A percentile compares a stretch with the other conserved stretches of the same genome.
These are phyloP conservation scores for Phytophthora crassamura DNA, from an alignment of 352 stramenopile genomes.

Conservation along the genomic window DNA sequence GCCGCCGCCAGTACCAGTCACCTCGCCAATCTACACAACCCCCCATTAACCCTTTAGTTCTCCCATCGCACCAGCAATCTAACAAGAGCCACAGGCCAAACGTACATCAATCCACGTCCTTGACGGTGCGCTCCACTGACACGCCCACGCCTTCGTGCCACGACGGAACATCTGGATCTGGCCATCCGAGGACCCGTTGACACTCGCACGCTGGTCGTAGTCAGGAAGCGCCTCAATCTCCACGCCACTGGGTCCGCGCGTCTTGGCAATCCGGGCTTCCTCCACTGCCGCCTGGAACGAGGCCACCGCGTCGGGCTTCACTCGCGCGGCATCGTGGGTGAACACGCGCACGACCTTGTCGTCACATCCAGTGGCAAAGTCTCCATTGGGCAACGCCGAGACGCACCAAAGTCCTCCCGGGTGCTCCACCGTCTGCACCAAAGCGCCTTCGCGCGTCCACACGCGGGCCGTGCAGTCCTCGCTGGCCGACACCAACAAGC, in stretches of 20 bases:
- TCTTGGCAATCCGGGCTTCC: conserved; percentile 58
- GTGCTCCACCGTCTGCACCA: conserved; percentile 85
- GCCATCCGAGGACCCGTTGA: conserved; percentile 89
- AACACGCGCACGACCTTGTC: conserved; percentile 95
- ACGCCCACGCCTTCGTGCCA: conserved; percentile 93
- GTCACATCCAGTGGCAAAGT: conserved; percentile 94
- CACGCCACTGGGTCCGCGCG: conserved; percentile 89
- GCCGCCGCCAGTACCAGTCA: conserved; percentile 87
- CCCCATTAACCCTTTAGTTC: background rate
- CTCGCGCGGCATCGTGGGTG: conserved; percentile 70
- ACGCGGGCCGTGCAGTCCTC: conserved; percentile 87
- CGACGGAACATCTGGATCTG: conserved; percentile 97
- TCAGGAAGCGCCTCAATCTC: conserved; percentile 95
- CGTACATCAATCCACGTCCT: conserved; percentile 95
- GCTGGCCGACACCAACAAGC: conserved; percentile 74
- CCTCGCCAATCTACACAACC: conserved; percentile 70
- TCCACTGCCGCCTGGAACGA: conserved; percentile 72
- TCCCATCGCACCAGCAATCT: background rate
- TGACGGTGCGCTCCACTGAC: conserved; percentile 93
- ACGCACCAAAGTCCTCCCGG: conserved; percentile 89
- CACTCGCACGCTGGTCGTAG: conserved; percentile 88
- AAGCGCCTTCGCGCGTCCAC: conserved; percentile 60
- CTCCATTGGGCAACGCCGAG: conserved; percentile 77
- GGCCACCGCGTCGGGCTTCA: conserved; percentile 71
- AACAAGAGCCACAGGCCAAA: background rate